Evolutionary conservation across 2,329 filamentous ascomycete species (phyloP), one percentile per base, ranked within the genome.

Genomic region (Neoarthrinium moseri): DNA sequence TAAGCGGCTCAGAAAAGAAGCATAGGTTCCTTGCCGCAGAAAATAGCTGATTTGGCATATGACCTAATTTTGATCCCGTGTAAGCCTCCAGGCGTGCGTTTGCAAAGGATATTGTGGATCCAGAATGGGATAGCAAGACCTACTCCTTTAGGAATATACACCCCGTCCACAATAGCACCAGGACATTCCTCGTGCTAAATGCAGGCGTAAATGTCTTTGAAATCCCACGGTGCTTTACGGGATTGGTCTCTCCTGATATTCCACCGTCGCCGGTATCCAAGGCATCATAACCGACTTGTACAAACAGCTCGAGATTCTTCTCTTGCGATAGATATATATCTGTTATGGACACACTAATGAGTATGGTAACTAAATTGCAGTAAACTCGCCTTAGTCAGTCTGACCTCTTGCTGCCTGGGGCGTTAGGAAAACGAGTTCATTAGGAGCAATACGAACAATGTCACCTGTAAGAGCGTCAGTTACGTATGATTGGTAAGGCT

Each of bases 131-230:
- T 26, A 46, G 27, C 12, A 3, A 11, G 21, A 45, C 51, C 45
- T 49, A 57, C 55, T 8, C 55, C 56, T 42, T 55, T 52, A 5
- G 56, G 50, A 8, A 59, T 46, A 26, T 58, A 56, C 10, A 30
- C 11, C 3, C 56, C 54, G 20, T 60, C 55, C 3, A 59, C 51
- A 12, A 46, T 34, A 6, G 54, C 49, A 4, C 57, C 56, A 2
- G 56, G 56, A 33, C 55, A n/a, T 33, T 43, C 27, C 48, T 36
- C 2, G n/a, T 34, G 24, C 56, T 59, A 23, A 60, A 60, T 4
- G 54, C 57, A 6, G 59, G 56, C 1, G 50, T 35, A 3, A 59
- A 20, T 44, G 54, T 50, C 26, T 51, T 43, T 3, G 56, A 47
- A 3, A 59, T 51, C 18, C 47, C 46, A 5, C 48, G 53, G 32